Evolutionary conservation across 495 filamentous ascomycete genomes (phyloP).

Genomic region (Lophiostoma macrostomum): DNA sequence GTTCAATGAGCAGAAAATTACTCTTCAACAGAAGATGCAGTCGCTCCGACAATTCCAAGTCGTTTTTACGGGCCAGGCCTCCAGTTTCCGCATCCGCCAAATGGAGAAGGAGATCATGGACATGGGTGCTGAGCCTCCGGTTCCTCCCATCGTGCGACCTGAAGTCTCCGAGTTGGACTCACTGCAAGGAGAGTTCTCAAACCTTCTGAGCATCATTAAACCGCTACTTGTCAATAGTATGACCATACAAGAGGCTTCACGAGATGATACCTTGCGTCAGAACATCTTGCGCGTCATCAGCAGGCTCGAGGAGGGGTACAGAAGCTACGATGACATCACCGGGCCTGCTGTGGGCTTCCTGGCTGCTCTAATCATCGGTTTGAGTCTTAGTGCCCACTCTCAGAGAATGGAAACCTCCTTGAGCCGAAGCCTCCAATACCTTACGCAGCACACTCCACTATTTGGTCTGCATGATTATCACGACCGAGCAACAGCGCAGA

Average conservation of each 20-base stretch:
- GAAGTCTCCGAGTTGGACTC: slow-evolving; percentile 59
- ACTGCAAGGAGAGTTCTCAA: slow-evolving; percentile 80
- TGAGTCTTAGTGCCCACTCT: slow-evolving; percentile 53
- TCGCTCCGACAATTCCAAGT: slow-evolving; percentile 64
- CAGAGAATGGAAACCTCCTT: neutral
- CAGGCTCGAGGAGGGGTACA: slow-evolving; percentile 64
- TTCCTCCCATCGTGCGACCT: slow-evolving; percentile 72
- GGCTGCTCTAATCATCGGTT: slow-evolving; percentile 71
- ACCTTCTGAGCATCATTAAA: slow-evolving; percentile 63
- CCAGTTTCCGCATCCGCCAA: slow-evolving; percentile 59
- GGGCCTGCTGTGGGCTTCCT: slow-evolving; percentile 77
- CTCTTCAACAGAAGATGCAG: slow-evolving; percentile 55
- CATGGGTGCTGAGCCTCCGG: slow-evolving; percentile 60
- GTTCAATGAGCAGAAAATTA: slow-evolving; percentile 54
- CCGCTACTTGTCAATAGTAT: slow-evolving; percentile 10
- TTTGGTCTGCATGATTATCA: slow-evolving; percentile 5
- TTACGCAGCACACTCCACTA: slow-evolving; percentile 22
- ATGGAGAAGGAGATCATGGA: slow-evolving; percentile 56
- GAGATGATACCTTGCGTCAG: slow-evolving; percentile 48
- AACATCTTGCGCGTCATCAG: slow-evolving; percentile 68
- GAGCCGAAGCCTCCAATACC: slow-evolving; percentile 4
- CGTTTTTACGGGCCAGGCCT: slow-evolving; percentile 63
- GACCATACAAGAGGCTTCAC: slow-evolving; percentile 1
- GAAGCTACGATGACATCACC: slow-evolving; percentile 79
- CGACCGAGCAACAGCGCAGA: neutral